A percentile compares a stretch with the other conserved stretches of the same genome.
phyloP scores from a whole-genome alignment of 2,329 filamentous ascomycete genomes.

The Neocatenulostroma microsporum region DNA sequence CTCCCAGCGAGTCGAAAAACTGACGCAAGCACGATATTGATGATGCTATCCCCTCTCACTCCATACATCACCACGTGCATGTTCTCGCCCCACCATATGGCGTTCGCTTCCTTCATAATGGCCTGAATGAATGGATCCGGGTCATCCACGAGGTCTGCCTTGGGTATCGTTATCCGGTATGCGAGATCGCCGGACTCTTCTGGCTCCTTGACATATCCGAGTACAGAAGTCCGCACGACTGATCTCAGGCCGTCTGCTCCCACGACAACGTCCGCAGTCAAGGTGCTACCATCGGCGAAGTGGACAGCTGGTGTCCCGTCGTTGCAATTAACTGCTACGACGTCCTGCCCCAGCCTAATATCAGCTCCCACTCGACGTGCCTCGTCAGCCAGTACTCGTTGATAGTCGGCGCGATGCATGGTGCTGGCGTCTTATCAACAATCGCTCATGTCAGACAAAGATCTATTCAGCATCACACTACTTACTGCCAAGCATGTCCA shows the following conservation, averaged over 20 bases:
- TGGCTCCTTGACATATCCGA: constrained; percentile 4
- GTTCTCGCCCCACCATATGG: no score
- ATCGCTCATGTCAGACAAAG: no score
- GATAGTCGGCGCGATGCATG: not conserved
- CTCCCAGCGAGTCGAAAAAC: no score
- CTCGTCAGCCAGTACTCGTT: not conserved
- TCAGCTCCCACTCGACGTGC: not conserved
- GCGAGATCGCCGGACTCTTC: constrained; percentile 3
- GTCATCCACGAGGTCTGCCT: not conserved
- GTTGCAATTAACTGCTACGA: not conserved
- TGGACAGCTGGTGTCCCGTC: not conserved
- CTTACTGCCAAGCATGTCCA: not conserved
- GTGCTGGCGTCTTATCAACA: not conserved
- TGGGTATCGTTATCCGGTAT: not conserved
- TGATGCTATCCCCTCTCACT: no score
- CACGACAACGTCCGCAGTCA: not conserved
- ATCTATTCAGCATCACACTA: no score
- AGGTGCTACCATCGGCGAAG: not conserved
- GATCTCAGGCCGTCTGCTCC: not conserved
- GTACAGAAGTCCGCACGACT: not conserved
- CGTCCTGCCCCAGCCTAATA: not conserved
- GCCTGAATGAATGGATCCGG: no score
- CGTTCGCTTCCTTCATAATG: no score
- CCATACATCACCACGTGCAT: no score
- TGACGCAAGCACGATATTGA: no score